Evolutionary conservation across 306 rosid genomes (phyloP).

Genomic region (Fragaria nilgerrensis): DNA sequence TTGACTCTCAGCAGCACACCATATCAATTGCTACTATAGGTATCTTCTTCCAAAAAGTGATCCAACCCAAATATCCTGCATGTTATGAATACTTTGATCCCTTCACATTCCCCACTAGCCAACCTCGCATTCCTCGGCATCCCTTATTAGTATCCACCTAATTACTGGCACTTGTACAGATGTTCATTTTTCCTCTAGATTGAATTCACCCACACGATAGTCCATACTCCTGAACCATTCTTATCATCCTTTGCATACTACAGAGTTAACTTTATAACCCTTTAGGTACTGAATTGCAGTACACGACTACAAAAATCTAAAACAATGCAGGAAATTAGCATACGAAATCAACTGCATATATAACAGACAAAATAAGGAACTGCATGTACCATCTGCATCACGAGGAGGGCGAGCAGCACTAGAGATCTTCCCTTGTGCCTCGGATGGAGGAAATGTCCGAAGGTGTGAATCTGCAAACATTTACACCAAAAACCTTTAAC

Average conservation of each 20-base stretch:
- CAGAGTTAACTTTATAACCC: not conserved
- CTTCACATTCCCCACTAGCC: not conserved
- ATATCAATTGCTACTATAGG: not conserved
- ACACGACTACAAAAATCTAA: not conserved
- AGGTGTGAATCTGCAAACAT: constrained; percentile 70
- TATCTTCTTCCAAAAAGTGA: not conserved
- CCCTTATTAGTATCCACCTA: not conserved
- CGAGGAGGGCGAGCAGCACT: constrained; percentile 78
- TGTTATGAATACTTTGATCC: not conserved
- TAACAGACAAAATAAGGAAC: not conserved
- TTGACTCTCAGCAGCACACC: not conserved
- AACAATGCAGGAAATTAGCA: not conserved
- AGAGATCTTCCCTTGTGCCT: constrained; percentile 71
- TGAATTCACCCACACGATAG: not conserved
- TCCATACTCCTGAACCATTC: not conserved
- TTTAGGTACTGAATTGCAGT: not conserved
- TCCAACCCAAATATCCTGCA: not conserved
- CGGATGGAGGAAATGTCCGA: constrained; percentile 91
- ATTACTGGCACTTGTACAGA: not conserved
- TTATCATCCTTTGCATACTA: not conserved
- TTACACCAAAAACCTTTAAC: constrained; percentile 6
- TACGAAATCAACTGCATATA: not conserved
- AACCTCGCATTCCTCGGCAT: not conserved
- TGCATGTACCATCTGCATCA: constrained; percentile 72
- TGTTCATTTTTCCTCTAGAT: not conserved